phyloP scores from a whole-genome alignment of 441 rosid species.

The Theobroma grandiflorum region DNA sequence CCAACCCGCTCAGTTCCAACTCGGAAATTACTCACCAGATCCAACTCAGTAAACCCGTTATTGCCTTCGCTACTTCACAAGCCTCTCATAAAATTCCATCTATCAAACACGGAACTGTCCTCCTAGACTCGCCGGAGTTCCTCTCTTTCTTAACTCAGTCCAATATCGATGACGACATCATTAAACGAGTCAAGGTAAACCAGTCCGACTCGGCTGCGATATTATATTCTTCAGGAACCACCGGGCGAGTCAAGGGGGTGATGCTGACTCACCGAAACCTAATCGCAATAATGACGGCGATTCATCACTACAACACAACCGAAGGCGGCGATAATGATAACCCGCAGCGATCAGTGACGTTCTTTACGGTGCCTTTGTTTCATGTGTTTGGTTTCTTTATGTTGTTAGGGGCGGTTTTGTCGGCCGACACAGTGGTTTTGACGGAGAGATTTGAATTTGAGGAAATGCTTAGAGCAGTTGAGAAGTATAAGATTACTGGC shows the following conservation, averaged over 20 bases:
- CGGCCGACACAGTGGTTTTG: conserved; percentile 69
- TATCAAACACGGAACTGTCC: conserved; percentile 56
- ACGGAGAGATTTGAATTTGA: conserved; percentile 74
- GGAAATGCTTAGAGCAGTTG: conserved; percentile 65
- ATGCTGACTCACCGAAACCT: conserved; percentile 72
- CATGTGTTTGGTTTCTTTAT: conserved; percentile 79
- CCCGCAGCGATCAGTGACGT: conserved; percentile 51
- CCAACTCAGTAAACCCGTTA: conserved; percentile 61
- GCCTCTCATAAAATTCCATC: conserved; percentile 56
- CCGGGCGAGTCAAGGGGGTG: conserved; percentile 82
- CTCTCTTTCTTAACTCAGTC: conserved; percentile 44
- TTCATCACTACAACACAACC: conserved; percentile 28
- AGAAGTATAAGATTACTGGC: conserved; percentile 60
- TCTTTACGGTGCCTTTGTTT: conserved; percentile 75
- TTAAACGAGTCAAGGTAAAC: conserved; percentile 35
- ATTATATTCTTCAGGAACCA: conserved; percentile 88
- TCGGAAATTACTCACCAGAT: conserved; percentile 69
- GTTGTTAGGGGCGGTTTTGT: conserved; percentile 58
- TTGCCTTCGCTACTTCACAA: conserved; percentile 77
- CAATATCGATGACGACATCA: not conserved
- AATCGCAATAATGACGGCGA: conserved; percentile 58
- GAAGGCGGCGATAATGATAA: conserved; percentile 29
- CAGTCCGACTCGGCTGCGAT: conserved; percentile 81
- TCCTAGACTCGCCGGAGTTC: conserved; percentile 85
- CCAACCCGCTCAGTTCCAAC: conserved; percentile 74